phyloP scores from a whole-genome alignment of 352 stramenopile genomes.

The Achlya hypogyna region DNA sequence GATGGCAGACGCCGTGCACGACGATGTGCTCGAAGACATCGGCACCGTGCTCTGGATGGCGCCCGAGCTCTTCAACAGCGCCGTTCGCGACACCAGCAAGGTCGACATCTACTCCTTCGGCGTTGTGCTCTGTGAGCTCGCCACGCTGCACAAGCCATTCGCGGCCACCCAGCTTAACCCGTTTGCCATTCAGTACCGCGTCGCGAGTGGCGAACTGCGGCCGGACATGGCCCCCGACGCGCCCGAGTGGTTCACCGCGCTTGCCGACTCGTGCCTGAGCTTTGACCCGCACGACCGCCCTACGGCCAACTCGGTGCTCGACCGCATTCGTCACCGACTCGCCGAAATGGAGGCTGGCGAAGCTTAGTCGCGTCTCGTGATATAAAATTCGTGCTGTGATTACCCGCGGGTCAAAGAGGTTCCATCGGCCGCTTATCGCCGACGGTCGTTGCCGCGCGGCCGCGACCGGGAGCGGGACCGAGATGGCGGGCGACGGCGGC shows the following conservation, averaged over 20 bases:
- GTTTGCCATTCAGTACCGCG: slow-evolving; percentile 44
- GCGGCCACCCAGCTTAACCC: background rate
- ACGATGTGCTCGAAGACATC: slow-evolving; percentile 30
- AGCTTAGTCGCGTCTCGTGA: too few species aligned
- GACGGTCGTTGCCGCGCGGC: background rate
- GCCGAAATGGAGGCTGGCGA: background rate
- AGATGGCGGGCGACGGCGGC: background rate
- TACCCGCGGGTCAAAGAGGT: too few species aligned
- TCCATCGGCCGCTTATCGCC: background rate
- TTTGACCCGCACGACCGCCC: slow-evolving; percentile 31
- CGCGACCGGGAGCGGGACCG: background rate
- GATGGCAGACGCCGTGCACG: slow-evolving; percentile 28
- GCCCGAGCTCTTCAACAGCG: slow-evolving; percentile 15
- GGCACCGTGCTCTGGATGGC: slow-evolving; percentile 5
- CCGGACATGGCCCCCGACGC: slow-evolving; percentile 34
- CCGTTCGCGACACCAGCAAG: background rate
- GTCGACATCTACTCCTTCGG: slow-evolving; percentile 3
- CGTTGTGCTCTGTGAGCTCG: slow-evolving; percentile 3
- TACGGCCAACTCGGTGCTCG: slow-evolving; percentile 40
- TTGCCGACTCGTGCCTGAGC: slow-evolving; percentile 31
- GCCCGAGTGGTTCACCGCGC: slow-evolving; percentile 26
- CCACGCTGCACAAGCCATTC: slow-evolving; percentile 24
- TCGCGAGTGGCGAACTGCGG: slow-evolving; percentile 35
- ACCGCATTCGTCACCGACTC: background rate
- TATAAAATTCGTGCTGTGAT: too few species aligned